Evolutionary conservation across 176 grass and related monocot species (phyloP).

Genomic region (Poa annua): DNA sequence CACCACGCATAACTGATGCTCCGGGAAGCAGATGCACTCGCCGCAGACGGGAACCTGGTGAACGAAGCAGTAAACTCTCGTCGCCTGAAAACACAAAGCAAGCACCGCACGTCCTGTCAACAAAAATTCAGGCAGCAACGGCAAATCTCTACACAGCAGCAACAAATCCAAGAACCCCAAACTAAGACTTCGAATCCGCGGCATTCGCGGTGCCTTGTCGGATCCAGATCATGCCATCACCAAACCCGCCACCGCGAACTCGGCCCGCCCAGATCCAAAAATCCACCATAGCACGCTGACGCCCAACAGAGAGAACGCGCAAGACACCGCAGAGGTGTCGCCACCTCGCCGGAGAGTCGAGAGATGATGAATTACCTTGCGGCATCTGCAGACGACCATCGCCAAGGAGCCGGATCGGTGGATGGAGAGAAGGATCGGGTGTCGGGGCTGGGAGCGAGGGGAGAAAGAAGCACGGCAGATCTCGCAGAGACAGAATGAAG

Average conservation of each 20-base stretch:
- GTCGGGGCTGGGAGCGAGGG: constrained; percentile 11
- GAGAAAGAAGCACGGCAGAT: constrained; percentile 29
- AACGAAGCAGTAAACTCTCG: constrained; percentile 97
- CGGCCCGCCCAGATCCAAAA: constrained; percentile 37
- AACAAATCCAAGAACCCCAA: constrained; percentile 15
- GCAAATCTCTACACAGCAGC: constrained; percentile 32
- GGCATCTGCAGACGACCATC: constrained; percentile 99
- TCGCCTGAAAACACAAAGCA: constrained; percentile 65
- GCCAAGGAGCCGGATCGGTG: constrained; percentile 16
- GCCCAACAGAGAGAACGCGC: neutral
- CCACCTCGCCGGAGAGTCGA: constrained; percentile 9
- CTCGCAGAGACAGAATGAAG: constrained; percentile 9
- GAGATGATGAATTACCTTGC: constrained; percentile 65
- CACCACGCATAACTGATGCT: constrained; percentile 96
- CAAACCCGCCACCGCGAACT: neutral
- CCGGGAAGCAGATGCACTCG: constrained; percentile 93
- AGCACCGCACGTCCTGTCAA: constrained; percentile 18
- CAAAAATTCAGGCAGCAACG: constrained; percentile 18
- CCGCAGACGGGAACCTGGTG: constrained; percentile 96
- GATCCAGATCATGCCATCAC: neutral
- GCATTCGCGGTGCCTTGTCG: neutral
- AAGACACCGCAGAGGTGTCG: neutral
- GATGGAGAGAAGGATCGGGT: neutral
- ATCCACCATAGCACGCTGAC: neutral
- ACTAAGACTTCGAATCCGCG: neutral